Evolutionary conservation across 169 alveolate species (phyloP), one percentile per base, ranked within the genome.

Genomic region (Neospora caninum): DNA sequence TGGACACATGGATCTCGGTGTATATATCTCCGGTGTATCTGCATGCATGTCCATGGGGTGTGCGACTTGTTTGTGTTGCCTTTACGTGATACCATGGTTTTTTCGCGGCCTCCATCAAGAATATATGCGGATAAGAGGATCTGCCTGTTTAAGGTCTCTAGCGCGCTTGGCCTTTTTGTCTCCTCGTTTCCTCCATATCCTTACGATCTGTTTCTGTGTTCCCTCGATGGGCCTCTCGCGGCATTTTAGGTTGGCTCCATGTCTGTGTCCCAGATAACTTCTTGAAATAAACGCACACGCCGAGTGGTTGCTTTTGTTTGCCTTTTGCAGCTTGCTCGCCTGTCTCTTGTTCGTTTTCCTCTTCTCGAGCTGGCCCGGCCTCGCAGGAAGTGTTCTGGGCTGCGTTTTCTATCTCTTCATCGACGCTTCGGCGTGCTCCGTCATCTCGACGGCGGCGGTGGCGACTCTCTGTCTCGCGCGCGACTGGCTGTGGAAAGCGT

Each of bases 401-500:
- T 43, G 80, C 36, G 64, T 45, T 1, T 91, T 67, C 53, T 41
- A 43, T 36, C 41, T 91, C 22, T 73, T 70, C 49, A 38, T 69
- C 25, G 39, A 43, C 64, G 93, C 80, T 0, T 88, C 93, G 0
- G 88, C 93, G 10, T 27, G 58, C 25, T 0, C 88, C 10, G 6
- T 73, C n/a, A 31, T 73, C 41, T 25, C 80, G 10, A 41, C 70
- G 38, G 67, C 73, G n/a, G 88, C 88, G 0, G 88, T 34, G 25
- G 54, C 93, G 9, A 70, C 93, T 0, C 78, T 91, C 67, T 91
- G 93, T 36, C 88, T 91, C 6, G n/a, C 54, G 36, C 39, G 93
- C 38, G 93, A 91, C 49, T 91, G 93, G 93, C 43, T 70, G 34
- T 69, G 88, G 88, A 91, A 91, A 53, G 38, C 93, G 25, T 91